Evolutionary conservation across 768 basidiomycete genomes (phyloP).

Genomic region (Pleurotus tuoliensis): DNA sequence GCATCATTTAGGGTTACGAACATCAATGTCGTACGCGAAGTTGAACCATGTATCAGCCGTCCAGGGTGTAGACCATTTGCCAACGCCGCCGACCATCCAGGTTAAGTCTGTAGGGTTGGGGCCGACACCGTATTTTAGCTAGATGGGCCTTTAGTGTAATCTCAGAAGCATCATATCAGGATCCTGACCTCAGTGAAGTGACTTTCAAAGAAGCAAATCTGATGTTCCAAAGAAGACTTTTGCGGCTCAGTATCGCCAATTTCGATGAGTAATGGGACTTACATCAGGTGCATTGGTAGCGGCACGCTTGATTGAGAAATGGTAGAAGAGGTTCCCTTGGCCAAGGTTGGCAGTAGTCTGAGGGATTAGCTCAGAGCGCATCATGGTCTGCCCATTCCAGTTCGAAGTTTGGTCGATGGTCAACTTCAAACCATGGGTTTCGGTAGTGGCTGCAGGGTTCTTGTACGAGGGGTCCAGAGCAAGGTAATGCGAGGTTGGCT

Average conservation of each 20-base stretch:
- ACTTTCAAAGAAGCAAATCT: constrained; percentile 60
- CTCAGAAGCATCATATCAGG: background rate
- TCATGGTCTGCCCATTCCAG: constrained; percentile 51
- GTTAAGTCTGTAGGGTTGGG: constrained; percentile 45
- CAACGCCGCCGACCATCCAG: constrained; percentile 45
- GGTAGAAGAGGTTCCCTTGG: constrained; percentile 55
- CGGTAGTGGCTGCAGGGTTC: constrained; percentile 52
- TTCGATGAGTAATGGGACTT: constrained; percentile 13
- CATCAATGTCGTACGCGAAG: constrained; percentile 65
- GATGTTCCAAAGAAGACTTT: constrained; percentile 53
- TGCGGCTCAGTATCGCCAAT: background rate
- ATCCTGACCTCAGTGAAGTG: constrained; percentile 53
- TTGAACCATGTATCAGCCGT: constrained; percentile 56
- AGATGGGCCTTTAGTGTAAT: background rate
- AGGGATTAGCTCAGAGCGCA: constrained; percentile 39
- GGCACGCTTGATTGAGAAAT: constrained; percentile 52
- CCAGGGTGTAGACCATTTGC: constrained; percentile 50
- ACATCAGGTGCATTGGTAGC: constrained; percentile 51
- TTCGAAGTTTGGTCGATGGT: constrained; percentile 51
- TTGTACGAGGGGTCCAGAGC: constrained; percentile 47
- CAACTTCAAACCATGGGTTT: constrained; percentile 46
- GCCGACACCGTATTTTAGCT: constrained; percentile 56
- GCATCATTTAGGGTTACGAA: constrained; percentile 20
- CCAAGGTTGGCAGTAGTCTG: constrained; percentile 52
- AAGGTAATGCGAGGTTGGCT: constrained; percentile 50